Evolutionary conservation across 495 filamentous ascomycete species (phyloP).

Genomic region (Lasiosphaeria ovina): DNA sequence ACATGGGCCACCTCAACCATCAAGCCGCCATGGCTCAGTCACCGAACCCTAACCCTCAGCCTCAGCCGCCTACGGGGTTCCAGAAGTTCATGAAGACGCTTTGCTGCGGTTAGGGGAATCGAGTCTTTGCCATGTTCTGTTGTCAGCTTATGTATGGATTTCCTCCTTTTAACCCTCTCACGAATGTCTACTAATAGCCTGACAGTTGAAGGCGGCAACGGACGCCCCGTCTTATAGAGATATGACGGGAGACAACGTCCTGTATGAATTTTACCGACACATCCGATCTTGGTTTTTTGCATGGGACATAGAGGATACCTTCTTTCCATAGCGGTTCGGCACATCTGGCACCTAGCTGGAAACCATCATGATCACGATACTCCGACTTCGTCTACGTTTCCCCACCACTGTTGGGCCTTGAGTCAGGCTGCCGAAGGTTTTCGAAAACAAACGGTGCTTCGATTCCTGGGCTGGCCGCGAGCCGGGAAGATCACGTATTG

Average conservation of each 20-base stretch:
- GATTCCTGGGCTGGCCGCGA: slow-evolving; percentile 3
- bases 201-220: background rate
- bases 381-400: slow-evolving; percentile 17
- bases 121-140: slow-evolving; percentile 1
- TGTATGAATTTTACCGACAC: slow-evolving; percentile 30
- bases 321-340: slow-evolving; percentile 30
- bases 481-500: slow-evolving; percentile 6
- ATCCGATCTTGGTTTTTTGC: slow-evolving; percentile 28
- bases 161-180: background rate
- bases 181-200: background rate
- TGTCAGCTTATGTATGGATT: background rate
- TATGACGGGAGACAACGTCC: slow-evolving; percentile 22
- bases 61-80: slow-evolving; percentile 52
- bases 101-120: slow-evolving; percentile 66
- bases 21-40: slow-evolving; percentile 28
- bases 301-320: slow-evolving; percentile 36
- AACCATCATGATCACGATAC: slow-evolving; percentile 32
- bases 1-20: slow-evolving; percentile 51
- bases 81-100: slow-evolving; percentile 79
- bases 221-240: slow-evolving; percentile 24
- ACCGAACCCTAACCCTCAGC: slow-evolving; percentile 40
- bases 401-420: slow-evolving; percentile 13
- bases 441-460: no score
- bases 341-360: slow-evolving; percentile 24
- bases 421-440: no score